These are phyloP conservation scores for Phytophthora hibernalis DNA, from an alignment of 352 stramenopile genomes.

Conservation along the genomic window DNA sequence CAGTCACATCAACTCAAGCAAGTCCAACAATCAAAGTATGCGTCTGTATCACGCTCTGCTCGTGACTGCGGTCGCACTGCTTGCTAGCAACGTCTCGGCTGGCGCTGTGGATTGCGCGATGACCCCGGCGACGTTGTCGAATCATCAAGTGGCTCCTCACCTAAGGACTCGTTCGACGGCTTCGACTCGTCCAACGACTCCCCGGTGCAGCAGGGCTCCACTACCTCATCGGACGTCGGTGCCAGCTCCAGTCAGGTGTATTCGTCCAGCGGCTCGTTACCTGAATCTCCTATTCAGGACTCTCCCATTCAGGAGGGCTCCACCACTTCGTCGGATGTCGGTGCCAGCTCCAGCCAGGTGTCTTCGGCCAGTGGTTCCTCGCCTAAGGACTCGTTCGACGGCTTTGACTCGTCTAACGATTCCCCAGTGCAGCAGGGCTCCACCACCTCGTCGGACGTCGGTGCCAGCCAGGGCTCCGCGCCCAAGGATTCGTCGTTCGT, in stretches of 20 bases:
- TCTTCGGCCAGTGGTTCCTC: constrained; percentile 10
- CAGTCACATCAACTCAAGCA: constrained; percentile 17
- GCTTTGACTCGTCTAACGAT: constrained; percentile 10
- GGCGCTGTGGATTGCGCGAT: constrained; percentile 18
- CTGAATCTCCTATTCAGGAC: background rate
- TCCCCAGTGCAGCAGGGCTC: constrained; percentile 11
- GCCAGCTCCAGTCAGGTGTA: constrained; percentile 5
- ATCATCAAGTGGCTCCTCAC: constrained; percentile 7
- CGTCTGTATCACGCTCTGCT: constrained; percentile 32
- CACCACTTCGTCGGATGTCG: background rate
- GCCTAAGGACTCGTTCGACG: constrained; percentile 14
- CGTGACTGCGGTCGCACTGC: constrained; percentile 20
- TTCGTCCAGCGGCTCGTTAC: background rate
- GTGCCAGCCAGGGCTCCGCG: constrained; percentile 12
- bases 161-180: constrained; percentile 25
- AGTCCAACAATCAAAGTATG: constrained; percentile 26
- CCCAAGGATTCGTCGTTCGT: constrained; percentile 3
- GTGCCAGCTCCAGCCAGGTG: constrained; percentile 12
- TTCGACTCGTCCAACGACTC: constrained; percentile 29
- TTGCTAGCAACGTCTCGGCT: constrained; percentile 26
- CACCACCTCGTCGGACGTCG: constrained; percentile 14
- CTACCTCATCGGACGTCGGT: background rate
- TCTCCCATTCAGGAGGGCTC: background rate
- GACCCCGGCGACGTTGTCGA: constrained; percentile 17
- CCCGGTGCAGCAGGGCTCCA: constrained; percentile 15